Conservation (phyloP, 2,329 filamentous ascomycete species). For the Chaetomium sp. region DNA sequence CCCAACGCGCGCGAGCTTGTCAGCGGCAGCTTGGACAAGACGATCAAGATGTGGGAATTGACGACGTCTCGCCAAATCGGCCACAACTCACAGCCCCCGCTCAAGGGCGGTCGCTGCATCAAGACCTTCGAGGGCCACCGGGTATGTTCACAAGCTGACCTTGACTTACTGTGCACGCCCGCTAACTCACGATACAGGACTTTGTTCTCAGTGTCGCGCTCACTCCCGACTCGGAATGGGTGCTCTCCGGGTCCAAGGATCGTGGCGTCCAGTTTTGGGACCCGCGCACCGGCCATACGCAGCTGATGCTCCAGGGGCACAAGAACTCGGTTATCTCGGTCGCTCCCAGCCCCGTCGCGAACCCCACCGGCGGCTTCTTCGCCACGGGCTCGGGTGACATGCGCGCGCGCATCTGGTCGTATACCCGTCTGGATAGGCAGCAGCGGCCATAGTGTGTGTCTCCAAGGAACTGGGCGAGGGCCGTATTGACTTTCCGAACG, state of each 20-base stretch:
- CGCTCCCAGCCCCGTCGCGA: conserved; percentile 90
- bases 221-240: conserved; percentile 92
- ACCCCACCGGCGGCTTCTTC: conserved; percentile 83
- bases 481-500: neutral
- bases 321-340: conserved; percentile 99
- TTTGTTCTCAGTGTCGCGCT: conserved; percentile 95
- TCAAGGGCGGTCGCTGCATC: conserved; percentile 89
- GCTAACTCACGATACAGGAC: conserved; percentile 59
- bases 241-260: conserved; percentile 96
- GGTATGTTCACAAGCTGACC: conserved; percentile 52
- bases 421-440: conserved; percentile 54
- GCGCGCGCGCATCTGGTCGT: conserved; percentile 97
- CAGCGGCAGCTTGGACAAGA: conserved; percentile 93
- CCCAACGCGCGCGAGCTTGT: conserved; percentile 92
- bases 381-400: conserved; percentile 97
- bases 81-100: conserved; percentile 55
- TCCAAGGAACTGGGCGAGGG: neutral
- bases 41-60: conserved; percentile 99
- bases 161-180: neutral
- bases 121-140: conserved; percentile 97
- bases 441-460: conserved; percentile 19
- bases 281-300: conserved; percentile 85
- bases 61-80: conserved; percentile 67
- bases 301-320: conserved; percentile 98
- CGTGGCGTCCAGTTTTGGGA: conserved; percentile 99